phyloP scores from a whole-genome alignment of 257 asterid genomes.

The Gardenia jasminoides region DNA sequence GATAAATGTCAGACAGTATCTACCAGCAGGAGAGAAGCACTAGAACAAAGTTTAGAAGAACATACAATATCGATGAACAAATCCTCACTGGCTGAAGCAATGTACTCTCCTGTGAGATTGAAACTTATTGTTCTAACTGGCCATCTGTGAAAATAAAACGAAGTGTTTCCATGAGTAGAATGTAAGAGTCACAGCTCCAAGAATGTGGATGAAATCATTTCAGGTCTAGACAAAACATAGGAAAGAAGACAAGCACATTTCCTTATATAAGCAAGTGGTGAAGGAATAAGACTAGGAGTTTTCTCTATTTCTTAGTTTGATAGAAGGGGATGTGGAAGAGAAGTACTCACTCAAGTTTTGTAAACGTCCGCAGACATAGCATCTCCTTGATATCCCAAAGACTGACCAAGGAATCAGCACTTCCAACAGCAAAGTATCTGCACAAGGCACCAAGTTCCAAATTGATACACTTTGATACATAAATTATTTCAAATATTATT shows the following conservation, averaged over 20 bases:
- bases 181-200: neutral
- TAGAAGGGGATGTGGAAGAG: constrained; percentile 10
- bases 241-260: neutral
- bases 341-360: constrained; percentile 82
- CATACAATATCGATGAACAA: constrained; percentile 92
- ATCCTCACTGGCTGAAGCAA: constrained; percentile 97
- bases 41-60: constrained; percentile 10
- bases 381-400: constrained; percentile 96
- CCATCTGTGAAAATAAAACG: constrained; percentile 58
- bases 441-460: constrained; percentile 10
- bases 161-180: constrained; percentile 2
- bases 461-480: neutral
- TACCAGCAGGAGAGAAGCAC: neutral
- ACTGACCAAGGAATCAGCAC: constrained; percentile 96
- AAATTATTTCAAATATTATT: no score
- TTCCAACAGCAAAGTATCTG: constrained; percentile 97
- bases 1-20: constrained; percentile 5
- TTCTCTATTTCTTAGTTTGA: neutral
- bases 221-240: neutral
- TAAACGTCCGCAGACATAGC: constrained; percentile 91
- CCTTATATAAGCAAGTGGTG: neutral
- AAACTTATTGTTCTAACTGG: constrained; percentile 98
- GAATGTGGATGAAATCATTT: neutral
- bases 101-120: constrained; percentile 87
- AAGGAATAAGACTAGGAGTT: neutral